Evolutionary conservation across 345 rosid species (phyloP).

Genomic region (Syzygium aqueum): DNA sequence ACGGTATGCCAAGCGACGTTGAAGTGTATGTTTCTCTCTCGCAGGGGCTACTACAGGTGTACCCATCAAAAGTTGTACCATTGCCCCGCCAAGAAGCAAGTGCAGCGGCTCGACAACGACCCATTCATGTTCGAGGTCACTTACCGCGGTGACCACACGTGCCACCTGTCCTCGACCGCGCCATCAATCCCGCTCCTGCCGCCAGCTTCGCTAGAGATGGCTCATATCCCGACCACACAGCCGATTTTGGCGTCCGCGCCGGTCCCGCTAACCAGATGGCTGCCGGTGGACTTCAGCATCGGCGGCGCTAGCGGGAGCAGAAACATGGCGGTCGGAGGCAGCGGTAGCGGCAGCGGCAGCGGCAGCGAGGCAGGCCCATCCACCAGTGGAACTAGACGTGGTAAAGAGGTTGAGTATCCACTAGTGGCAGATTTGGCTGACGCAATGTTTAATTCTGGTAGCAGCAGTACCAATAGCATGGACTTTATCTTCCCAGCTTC

Average conservation of each 20-base stretch:
- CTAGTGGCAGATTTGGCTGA: slow-evolving; percentile 49
- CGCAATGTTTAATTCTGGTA: slow-evolving; percentile 50
- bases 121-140: slow-evolving; percentile 50
- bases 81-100: slow-evolving; percentile 86
- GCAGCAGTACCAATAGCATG: slow-evolving; percentile 50
- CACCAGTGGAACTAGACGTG: not conserved
- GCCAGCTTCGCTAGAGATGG: not conserved
- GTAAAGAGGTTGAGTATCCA: slow-evolving; percentile 15
- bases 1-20: not conserved
- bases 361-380: slow-evolving; percentile 20
- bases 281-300: slow-evolving; percentile 17
- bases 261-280: slow-evolving; percentile 8
- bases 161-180: slow-evolving; percentile 57
- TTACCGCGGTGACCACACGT: slow-evolving; percentile 63
- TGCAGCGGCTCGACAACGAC: slow-evolving; percentile 63
- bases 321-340: not conserved
- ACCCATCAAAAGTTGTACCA: slow-evolving; percentile 74
- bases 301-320: slow-evolving; percentile 4
- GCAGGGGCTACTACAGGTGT: slow-evolving; percentile 79
- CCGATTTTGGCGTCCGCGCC: not conserved
- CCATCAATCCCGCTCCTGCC: slow-evolving; percentile 21
- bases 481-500: slow-evolving; percentile 32
- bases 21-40: not conserved
- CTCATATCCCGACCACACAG: not conserved
- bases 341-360: not conserved